phyloP scores from a whole-genome alignment of 2,329 filamentous ascomycete genomes.

The Ceratocystis albifundus region DNA sequence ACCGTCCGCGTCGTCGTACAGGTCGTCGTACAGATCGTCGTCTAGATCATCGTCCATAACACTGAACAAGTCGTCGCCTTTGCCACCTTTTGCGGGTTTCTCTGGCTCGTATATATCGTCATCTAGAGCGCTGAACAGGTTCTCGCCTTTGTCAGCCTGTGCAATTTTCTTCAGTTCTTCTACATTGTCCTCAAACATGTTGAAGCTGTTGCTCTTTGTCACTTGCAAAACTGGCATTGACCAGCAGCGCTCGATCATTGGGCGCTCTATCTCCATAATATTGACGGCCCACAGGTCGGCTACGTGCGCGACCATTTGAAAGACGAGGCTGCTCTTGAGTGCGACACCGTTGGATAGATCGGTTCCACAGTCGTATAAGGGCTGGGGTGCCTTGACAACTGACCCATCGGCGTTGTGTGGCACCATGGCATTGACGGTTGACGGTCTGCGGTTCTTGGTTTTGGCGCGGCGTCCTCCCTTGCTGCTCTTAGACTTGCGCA shows the following conservation, averaged over 20 bases:
- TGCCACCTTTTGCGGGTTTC: too few species aligned
- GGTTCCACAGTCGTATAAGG: conserved; percentile 22
- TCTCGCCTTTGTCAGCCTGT: too few species aligned
- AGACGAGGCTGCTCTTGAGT: conserved; percentile 27
- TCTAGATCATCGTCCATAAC: background rate
- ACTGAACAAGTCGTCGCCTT: background rate
- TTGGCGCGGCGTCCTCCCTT: background rate
- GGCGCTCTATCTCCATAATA: conserved; percentile 25
- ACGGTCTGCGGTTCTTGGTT: background rate
- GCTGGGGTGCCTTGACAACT: background rate
- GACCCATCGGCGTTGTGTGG: background rate
- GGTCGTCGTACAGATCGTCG: background rate
- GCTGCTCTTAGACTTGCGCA: background rate
- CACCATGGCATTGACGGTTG: too few species aligned
- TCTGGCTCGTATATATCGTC: background rate
- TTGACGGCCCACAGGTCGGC: conserved; percentile 27
- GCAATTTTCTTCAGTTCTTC: too few species aligned
- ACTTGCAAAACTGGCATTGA: background rate
- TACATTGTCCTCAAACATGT: background rate
- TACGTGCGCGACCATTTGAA: conserved; percentile 27
- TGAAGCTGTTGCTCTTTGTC: background rate
- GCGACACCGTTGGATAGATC: conserved; percentile 24
- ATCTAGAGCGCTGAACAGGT: background rate
- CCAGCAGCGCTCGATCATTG: conserved; percentile 21
- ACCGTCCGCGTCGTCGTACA: too few species aligned